Evolutionary conservation across 371 early-diverging fungal species (phyloP), one percentile per base, ranked within the genome.

Genomic region (Batkoa obscura): DNA sequence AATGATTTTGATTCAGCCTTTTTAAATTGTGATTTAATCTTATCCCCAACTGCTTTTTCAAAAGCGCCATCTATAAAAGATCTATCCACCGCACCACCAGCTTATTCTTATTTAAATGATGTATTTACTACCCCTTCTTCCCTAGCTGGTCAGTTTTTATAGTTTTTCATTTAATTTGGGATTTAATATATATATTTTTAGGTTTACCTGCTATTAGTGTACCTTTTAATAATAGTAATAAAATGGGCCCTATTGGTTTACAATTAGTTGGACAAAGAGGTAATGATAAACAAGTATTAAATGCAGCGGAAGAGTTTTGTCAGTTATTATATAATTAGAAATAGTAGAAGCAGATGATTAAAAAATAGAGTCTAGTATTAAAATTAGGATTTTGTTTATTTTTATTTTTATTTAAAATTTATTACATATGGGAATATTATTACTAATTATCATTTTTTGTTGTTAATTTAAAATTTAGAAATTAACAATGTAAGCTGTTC

Each of bases 101-200:
- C 23, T 23, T 23, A 23, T 23, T 23, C 23, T 23, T 91, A 83
- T 58, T 66, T 83, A 45, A 82, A 86, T 59, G 91, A 92, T 66
- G 81, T 88, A 36, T 75, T 90, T 75, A 91, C 91, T 1, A 79
- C 89, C 4, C 88, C 91, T 3, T 82, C 85, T 2, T 84, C 81
- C 59, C 67, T 92, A 50, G 90, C 89, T 0, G 93, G 85, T 50
- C 23, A 32, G 23, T 23, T 32, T n/a, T 5, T 34, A 3, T 31
- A 3, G 3, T 50, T 30, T n/a, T 30, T 50, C 12, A 9, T 15
- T 50, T 32, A 50, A 23, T 23, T 23, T 23, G 23, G 23, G 23
- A 23, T 23, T 23, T 23, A 23, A 23, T 23, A 0, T 23, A 23
- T 23, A 23, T 12, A 0, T 15, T 30, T 50, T 30, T 50, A 50